phyloP scores from a whole-genome alignment of 2,329 filamentous ascomycete genomes.

The Acephala macrosclerotiorum region DNA sequence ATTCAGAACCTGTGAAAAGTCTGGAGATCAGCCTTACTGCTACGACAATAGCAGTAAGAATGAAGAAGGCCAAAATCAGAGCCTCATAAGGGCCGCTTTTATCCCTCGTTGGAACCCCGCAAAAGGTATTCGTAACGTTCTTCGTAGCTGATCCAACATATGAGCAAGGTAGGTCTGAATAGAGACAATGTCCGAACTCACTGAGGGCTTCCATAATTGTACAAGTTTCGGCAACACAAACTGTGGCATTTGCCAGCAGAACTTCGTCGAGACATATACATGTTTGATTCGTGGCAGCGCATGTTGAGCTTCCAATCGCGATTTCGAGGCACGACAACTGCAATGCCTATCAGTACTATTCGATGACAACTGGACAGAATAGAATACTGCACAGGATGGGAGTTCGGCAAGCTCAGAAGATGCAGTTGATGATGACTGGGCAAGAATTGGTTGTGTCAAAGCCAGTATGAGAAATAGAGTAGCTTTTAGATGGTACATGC shows the following conservation, averaged over 20 bases:
- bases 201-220: constrained; percentile 48
- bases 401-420: background rate
- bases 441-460: background rate
- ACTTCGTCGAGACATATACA: constrained; percentile 49
- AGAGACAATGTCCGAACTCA: constrained; percentile 45
- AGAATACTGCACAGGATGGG: constrained; percentile 18
- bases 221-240: constrained; percentile 47
- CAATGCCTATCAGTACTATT: background rate
- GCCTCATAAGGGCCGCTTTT: constrained; percentile 6
- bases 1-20: constrained; percentile 7
- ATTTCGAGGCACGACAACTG: constrained; percentile 29
- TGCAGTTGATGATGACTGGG: background rate
- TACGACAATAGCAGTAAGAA: constrained; percentile 14
- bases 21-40: constrained; percentile 16
- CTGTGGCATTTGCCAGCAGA: constrained; percentile 43
- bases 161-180: constrained; percentile 21
- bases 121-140: constrained; percentile 18
- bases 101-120: constrained; percentile 9
- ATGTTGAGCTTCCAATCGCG: constrained; percentile 41
- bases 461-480: background rate
- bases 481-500: background rate
- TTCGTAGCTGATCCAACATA: constrained; percentile 12
- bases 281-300: constrained; percentile 46
- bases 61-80: constrained; percentile 7
- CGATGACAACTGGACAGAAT: background rate